Base-by-base conservation (phyloP, 768 basidiomycete genomes). In the Pleurotus platypus region DNA sequence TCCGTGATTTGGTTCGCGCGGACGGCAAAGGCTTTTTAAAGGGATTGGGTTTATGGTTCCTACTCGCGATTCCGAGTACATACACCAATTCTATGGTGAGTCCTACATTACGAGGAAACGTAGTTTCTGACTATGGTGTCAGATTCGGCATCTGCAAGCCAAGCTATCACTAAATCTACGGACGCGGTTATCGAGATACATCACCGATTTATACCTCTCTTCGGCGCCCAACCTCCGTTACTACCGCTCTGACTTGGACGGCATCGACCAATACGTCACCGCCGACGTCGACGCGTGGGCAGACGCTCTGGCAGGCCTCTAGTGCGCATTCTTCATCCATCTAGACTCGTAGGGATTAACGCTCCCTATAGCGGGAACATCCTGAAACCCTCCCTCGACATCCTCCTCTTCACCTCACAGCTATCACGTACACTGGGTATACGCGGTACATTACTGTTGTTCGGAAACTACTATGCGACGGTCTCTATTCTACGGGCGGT, bases 11-110 rank as follows among this genome's bases (percentile, higher is more conserved):
- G 58, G 94, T 90, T 56, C 51, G 85, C 46, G 94, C 93, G 0
- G 85, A 98, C 65, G 90, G 85, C 0, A 79, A 79, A 50, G 94
- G 92, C 0, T 98, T 98, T 67, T 62, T 92, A 15, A 81, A 75
- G 54, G 95, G 94, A 1, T 72, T 98, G 1, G 88, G 76, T 0
- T 75, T 92, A 55, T 98, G 96, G 96, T 97, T 95, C 66, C 74
- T 85, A 8, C 78, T 98, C 8, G 93, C 94, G 1, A 79, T 98
- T 22, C 96, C 96, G 0, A 93, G 91, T 66, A 94, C 93, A 18
- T 94, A 94, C 67, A 98, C 96, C 0, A 98, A 98, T 67, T 87
- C 92, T 1, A 94, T 98, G 92, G 92, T 91, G 46, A 22, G 46
- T 18, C 30, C 15, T 26, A 13, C 49, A 11, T 27, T 37, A 16